phyloP scores from a whole-genome alignment of 2,329 filamentous ascomycete species.

The Trichoderma gracile region DNA sequence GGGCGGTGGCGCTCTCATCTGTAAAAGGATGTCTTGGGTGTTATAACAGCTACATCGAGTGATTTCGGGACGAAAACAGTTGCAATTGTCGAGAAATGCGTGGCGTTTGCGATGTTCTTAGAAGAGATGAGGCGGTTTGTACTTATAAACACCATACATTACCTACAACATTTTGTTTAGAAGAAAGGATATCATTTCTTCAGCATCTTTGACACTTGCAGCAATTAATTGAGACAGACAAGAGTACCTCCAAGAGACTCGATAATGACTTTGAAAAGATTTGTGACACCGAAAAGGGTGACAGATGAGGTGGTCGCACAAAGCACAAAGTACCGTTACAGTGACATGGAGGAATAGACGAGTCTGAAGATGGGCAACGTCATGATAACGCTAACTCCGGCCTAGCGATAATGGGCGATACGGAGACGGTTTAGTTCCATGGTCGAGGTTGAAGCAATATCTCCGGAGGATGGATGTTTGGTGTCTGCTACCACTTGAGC shows the following conservation, averaged over 20 bases:
- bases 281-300: neutral
- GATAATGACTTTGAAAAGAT: too few species aligned
- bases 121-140: neutral
- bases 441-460: slow-evolving; percentile 1
- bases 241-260: neutral
- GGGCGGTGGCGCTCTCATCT: slow-evolving; percentile 22
- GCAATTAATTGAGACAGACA: neutral
- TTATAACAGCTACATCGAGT: slow-evolving; percentile 6
- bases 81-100: neutral
- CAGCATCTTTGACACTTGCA: neutral
- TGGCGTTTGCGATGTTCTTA: slow-evolving; percentile 1
- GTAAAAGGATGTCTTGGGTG: neutral
- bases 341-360: too few species aligned
- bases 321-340: neutral
- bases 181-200: neutral
- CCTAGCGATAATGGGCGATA: slow-evolving; percentile 10
- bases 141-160: neutral
- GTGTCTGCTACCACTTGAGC: too few species aligned
- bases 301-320: neutral
- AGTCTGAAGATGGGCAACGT: slow-evolving; percentile 8
- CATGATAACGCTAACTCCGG: slow-evolving; percentile 24
- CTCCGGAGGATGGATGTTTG: neutral
- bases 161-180: neutral
- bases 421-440: neutral
- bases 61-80: neutral